Conservation (phyloP, 1,284 basidiomycete species). For the Vanrija sp. region DNA sequence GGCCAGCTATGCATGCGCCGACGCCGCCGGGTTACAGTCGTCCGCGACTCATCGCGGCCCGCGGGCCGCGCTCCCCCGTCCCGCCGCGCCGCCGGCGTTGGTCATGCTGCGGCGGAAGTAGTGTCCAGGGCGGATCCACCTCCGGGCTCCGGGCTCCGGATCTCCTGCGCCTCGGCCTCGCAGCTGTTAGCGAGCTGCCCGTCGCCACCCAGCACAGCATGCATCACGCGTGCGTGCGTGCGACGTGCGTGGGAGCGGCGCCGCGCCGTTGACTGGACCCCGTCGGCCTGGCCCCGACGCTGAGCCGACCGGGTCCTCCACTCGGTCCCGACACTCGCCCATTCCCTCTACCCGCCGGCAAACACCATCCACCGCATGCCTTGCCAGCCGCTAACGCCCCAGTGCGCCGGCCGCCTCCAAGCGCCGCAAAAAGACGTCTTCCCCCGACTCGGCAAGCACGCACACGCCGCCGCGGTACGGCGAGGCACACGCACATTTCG, state of each 20-base stretch:
- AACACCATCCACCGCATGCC: neutral
- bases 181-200: too few relatives aligned
- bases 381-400: neutral
- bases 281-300: too few relatives aligned
- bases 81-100: too few relatives aligned
- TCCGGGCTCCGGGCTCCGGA: neutral
- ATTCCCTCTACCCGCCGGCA: neutral
- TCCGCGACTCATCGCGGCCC: neutral
- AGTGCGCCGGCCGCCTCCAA: conserved; percentile 19
- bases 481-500: conserved; percentile 15
- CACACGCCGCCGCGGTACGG: conserved; percentile 2
- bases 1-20: too few relatives aligned
- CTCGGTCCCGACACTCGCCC: neutral
- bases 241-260: too few relatives aligned
- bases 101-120: too few relatives aligned
- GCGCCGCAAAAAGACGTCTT: conserved; percentile 12
- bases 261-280: too few relatives aligned
- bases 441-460: conserved; percentile 1
- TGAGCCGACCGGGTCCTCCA: neutral
- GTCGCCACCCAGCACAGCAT: too few relatives aligned
- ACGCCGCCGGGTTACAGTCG: too few relatives aligned
- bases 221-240: too few relatives aligned
- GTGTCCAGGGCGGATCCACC: too few relatives aligned
- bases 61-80: too few relatives aligned
- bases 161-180: neutral